Conservation (phyloP, 495 filamentous ascomycete species). For the Umbilicaria muhlenbergii region DNA sequence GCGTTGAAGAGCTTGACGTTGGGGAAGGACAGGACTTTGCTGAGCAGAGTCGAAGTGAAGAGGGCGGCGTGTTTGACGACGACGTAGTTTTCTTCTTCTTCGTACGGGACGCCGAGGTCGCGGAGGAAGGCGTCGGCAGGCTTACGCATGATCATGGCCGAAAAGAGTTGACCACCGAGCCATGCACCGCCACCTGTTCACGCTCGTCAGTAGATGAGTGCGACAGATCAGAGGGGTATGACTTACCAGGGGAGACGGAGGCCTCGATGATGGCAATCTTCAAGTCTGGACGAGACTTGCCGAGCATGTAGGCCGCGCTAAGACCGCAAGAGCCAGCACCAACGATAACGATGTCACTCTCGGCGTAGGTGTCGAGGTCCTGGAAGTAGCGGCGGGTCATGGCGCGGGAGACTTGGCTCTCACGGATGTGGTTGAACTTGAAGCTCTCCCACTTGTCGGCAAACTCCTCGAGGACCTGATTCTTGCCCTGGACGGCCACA, state of each 20-base stretch:
- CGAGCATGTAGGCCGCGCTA: slow-evolving; percentile 69
- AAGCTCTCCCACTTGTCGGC: slow-evolving; percentile 60
- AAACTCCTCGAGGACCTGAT: slow-evolving; percentile 43
- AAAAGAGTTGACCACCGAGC: slow-evolving; percentile 86
- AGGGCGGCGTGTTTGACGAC: slow-evolving; percentile 88
- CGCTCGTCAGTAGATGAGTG: neutral
- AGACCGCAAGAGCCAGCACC: slow-evolving; percentile 80
- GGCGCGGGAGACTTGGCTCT: slow-evolving; percentile 78
- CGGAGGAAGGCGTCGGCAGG: slow-evolving; percentile 70
- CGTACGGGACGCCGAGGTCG: slow-evolving; percentile 70
- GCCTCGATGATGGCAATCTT: slow-evolving; percentile 88
- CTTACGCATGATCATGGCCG: slow-evolving; percentile 86
- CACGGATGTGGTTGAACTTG: slow-evolving; percentile 70
- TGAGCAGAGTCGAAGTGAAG: slow-evolving; percentile 74
- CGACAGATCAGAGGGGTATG: slow-evolving; percentile 4
- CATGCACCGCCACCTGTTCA: slow-evolving; percentile 65
- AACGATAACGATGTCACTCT: slow-evolving; percentile 83
- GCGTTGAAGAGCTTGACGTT: slow-evolving; percentile 96
- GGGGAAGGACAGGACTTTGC: slow-evolving; percentile 62
- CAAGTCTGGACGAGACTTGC: slow-evolving; percentile 70
- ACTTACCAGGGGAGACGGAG: slow-evolving; percentile 53
- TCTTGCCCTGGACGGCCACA: slow-evolving; percentile 29
- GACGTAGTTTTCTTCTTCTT: slow-evolving; percentile 73
- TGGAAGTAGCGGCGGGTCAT: slow-evolving; percentile 87
- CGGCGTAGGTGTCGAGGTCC: slow-evolving; percentile 77